phyloP scores from a whole-genome alignment of 371 early-diverging fungal species.

The Coemansia sp. region DNA sequence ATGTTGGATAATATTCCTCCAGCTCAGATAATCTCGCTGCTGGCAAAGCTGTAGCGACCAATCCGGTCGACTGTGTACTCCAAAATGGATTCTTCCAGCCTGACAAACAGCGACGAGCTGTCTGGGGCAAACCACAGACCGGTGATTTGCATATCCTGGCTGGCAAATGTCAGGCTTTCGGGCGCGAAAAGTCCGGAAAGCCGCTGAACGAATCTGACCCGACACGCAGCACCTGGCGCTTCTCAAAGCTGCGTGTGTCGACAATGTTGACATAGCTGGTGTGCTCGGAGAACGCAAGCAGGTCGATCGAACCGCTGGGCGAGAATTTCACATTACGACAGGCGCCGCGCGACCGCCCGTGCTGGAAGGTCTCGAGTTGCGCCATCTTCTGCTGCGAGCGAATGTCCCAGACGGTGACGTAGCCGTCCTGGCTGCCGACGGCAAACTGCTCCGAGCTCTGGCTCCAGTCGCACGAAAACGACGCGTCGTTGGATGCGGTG shows the following conservation, averaged over 20 bases:
- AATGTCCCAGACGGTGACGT: conserved; percentile 76
- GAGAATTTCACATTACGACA: conserved; percentile 69
- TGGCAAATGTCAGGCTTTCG: conserved; percentile 17
- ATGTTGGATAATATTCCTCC: no score
- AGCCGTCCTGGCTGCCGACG: conserved; percentile 80
- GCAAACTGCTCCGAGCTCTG: conserved; percentile 71
- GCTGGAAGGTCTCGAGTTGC: conserved; percentile 60
- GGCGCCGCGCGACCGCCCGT: conserved; percentile 57
- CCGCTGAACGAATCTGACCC: conserved; percentile 8
- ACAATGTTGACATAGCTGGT: conserved; percentile 66
- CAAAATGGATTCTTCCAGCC: conserved; percentile 48
- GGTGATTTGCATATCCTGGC: conserved; percentile 59
- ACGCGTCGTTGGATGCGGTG: conserved; percentile 50
- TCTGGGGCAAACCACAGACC: conserved; percentile 65
- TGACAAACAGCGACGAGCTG: conserved; percentile 61
- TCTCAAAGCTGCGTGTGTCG: conserved; percentile 66
- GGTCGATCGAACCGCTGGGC: conserved; percentile 62
- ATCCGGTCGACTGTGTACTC: conserved; percentile 41
- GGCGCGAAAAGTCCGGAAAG: conserved; percentile 2
- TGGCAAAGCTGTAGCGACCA: conserved; percentile 43
- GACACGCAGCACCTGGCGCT: conserved; percentile 60
- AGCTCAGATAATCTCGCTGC: conserved; percentile 31
- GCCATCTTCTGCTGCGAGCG: conserved; percentile 41
- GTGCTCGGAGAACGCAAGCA: conserved; percentile 70
- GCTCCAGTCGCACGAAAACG: conserved; percentile 83